Evolutionary conservation across 2,329 filamentous ascomycete species (phyloP), one percentile per base, ranked within the genome.

Genomic region (Pochonia chlamydosporia): DNA sequence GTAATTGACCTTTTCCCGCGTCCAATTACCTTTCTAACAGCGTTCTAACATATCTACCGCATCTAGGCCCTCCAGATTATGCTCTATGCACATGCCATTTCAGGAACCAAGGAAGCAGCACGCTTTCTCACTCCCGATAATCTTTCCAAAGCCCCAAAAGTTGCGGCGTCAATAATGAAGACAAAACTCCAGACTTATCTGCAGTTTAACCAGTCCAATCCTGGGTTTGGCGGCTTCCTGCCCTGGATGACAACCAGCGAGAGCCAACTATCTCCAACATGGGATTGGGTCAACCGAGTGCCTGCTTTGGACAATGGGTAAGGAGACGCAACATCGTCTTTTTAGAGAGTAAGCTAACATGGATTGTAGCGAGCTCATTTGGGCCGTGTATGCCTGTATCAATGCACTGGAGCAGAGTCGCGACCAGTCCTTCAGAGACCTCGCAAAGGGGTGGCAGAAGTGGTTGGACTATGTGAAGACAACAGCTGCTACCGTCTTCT

Each of bases 241-340:
- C 67, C 68, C 3, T 70, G 67, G 68, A 64, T 66, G 42, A 62
- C 59, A 5, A 61, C 63, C 0, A 57, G 56, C 42, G 50, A 52
- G 0, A 46, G 56, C 9, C 56, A 64, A 14, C 54, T 71, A 24
- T 55, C 57, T 5, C 66, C 68, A 0, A 62, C 61, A 3, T 54
- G 53, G 46, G 67, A 63, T 26, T 70, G 68, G 68, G 59, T 59
- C 8, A 63, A 70, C 43, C 56, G 64, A 3, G 63, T 70, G 1
- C 68, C 68, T 7, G 67, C 58, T 1, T 53, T 71, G 1, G 68
- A 71, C 36, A 71, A 71, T 43, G 68, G 68, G 64, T 67, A 54
- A 42, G 35, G 16, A 36, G 20, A 4, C 2, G 7, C 10, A 3
- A 10, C 5, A 16, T 10, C 3, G 20, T 11, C 3, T 2, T 10